These are phyloP conservation scores for Fulvia fulva DNA, from an alignment of 2,329 filamentous ascomycete species.

Conservation along the genomic window DNA sequence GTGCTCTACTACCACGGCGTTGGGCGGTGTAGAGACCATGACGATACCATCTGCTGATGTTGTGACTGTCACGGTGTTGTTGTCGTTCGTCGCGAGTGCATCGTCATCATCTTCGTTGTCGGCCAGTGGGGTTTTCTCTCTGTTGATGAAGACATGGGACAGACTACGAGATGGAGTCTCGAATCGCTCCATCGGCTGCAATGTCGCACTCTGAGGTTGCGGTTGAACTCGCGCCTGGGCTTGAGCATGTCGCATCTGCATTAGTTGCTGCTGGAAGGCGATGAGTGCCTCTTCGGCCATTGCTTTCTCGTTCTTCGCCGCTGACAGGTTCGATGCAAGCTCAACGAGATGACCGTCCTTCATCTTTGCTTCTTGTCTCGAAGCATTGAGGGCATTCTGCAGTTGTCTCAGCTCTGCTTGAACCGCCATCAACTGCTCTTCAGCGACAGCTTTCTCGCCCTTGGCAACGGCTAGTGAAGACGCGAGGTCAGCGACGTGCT, in stretches of 20 bases:
- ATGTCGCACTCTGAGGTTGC: neutral
- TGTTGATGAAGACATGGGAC: slow-evolving; percentile 20
- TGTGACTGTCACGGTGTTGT: neutral
- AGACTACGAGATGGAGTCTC: slow-evolving; percentile 11
- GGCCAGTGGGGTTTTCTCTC: slow-evolving; percentile 19
- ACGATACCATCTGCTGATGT: neutral
- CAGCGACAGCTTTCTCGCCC: slow-evolving; percentile 6
- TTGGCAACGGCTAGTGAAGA: slow-evolving; percentile 2
- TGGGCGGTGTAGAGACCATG: neutral
- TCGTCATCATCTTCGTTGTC: slow-evolving; percentile 17
- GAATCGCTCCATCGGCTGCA: neutral
- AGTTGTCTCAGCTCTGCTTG: neutral
- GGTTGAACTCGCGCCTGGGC: neutral
- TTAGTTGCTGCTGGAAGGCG: slow-evolving; percentile 1
- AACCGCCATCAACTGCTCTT: neutral
- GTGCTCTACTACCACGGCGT: neutral
- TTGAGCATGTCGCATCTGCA: neutral
- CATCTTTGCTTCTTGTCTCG: neutral
- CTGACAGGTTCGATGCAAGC: neutral
- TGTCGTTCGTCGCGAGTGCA: neutral
- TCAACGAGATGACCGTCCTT: slow-evolving; percentile 1
- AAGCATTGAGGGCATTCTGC: neutral
- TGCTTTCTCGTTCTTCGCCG: neutral
- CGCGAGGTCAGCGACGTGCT: slow-evolving; percentile 5
- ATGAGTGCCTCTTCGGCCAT: neutral